Conservation (phyloP, 371 early-diverging fungal genomes). For the Apophysomyces trapeziformis region DNA sequence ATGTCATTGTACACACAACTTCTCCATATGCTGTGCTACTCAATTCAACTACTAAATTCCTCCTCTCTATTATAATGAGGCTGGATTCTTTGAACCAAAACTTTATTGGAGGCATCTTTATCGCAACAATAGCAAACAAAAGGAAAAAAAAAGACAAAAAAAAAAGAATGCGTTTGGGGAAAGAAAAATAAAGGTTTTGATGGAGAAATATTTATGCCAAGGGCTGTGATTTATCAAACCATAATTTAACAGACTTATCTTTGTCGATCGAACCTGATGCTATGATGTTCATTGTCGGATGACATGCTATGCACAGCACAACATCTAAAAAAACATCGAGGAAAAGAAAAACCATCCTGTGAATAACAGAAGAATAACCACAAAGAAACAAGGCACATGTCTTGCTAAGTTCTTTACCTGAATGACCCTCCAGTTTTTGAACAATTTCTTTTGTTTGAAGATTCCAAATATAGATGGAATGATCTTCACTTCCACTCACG, state of each 20-base stretch:
- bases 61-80: too few relatives aligned
- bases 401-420: slow-evolving; percentile 55
- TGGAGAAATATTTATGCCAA: background rate
- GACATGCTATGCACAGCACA: slow-evolving; percentile 93
- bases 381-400: background rate
- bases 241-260: slow-evolving; percentile 90
- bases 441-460: slow-evolving; percentile 93
- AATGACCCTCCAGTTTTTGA: slow-evolving; percentile 91
- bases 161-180: too few relatives aligned
- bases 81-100: slow-evolving; percentile 2
- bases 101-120: slow-evolving; percentile 1
- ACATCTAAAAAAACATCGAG: slow-evolving; percentile 63
- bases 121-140: too few relatives aligned
- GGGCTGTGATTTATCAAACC: slow-evolving; percentile 68
- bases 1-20: too few relatives aligned
- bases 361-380: background rate
- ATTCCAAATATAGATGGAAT: slow-evolving; percentile 94
- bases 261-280: slow-evolving; percentile 93
- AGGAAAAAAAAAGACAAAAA: too few relatives aligned
- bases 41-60: too few relatives aligned
- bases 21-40: too few relatives aligned
- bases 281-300: slow-evolving; percentile 93
- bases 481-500: slow-evolving; percentile 95
- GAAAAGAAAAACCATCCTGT: too few relatives aligned
- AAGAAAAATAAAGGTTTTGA: background rate